These are phyloP conservation scores for Candida sp. DNA, from an alignment of 1,139 yeast species.

Conservation along the genomic window DNA sequence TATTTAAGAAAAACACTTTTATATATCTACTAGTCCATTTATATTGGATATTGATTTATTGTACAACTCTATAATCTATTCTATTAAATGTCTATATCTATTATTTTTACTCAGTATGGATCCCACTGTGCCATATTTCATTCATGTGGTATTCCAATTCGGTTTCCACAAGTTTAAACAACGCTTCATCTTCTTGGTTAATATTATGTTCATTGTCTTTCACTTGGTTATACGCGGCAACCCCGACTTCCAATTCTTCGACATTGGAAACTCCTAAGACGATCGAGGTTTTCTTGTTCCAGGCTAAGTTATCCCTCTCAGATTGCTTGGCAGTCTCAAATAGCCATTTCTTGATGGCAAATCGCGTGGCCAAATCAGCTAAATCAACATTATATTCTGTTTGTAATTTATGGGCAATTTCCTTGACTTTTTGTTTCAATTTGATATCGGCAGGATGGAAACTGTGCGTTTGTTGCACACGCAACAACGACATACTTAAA, in stretches of 20 bases:
- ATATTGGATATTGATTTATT: too few species aligned
- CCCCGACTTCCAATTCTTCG: conserved; percentile 60
- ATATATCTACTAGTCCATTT: too few species aligned
- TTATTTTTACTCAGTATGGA: conserved; percentile 15
- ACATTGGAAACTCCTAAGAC: conserved; percentile 73
- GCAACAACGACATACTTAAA: conserved; percentile 79
- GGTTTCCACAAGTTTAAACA: conserved; percentile 42
- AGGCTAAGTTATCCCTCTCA: conserved; percentile 9
- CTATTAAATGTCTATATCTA: too few species aligned
- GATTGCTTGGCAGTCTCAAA: conserved; percentile 17
- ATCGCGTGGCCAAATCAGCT: conserved; percentile 80
- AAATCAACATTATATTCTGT: conserved; percentile 50
- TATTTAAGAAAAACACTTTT: too few species aligned
- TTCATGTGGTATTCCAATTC: conserved; percentile 54
- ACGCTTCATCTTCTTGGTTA: conserved; percentile 35
- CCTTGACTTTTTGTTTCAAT: conserved; percentile 52
- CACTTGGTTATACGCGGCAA: conserved; percentile 55
- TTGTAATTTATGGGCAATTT: conserved; percentile 47
- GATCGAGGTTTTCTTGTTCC: conserved; percentile 48
- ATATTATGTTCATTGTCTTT: conserved; percentile 24
- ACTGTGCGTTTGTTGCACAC: conserved; percentile 61
- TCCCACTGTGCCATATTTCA: conserved; percentile 75
- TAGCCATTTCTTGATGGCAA: conserved; percentile 63
- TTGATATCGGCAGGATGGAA: conserved; percentile 81
- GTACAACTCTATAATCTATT: too few species aligned